phyloP scores from a whole-genome alignment of 768 basidiomycete species.

The Porphyrellus cyaneotinctus region DNA sequence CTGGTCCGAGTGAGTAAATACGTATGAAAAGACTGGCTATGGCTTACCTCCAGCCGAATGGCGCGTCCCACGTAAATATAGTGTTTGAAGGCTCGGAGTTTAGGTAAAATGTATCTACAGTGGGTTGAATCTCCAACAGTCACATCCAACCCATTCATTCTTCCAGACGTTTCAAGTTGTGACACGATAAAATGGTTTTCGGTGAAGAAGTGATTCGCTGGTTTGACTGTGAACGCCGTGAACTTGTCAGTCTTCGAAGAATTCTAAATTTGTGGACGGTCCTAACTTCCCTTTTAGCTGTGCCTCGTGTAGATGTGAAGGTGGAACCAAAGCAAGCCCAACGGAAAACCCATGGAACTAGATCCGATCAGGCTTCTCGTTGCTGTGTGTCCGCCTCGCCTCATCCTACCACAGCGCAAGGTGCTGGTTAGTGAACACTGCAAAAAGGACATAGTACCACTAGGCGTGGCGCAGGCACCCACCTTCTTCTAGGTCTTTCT shows the following conservation, averaged over 20 bases:
- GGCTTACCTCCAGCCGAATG: too few relatives aligned
- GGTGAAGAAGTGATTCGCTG: not conserved
- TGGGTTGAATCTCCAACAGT: too few relatives aligned
- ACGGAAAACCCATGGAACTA: constrained; percentile 1
- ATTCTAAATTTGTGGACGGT: too few relatives aligned
- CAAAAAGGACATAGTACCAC: not conserved
- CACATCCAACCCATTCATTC: too few relatives aligned
- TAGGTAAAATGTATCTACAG: too few relatives aligned
- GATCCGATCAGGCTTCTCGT: constrained; percentile 8
- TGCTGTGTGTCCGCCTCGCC: constrained; percentile 12
- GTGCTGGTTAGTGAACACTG: not conserved
- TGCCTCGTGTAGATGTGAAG: not conserved
- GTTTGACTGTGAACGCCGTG: not conserved
- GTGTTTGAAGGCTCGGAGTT: too few relatives aligned
- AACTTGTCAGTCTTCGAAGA: not conserved
- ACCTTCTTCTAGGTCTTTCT: not conserved
- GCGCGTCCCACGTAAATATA: too few relatives aligned
- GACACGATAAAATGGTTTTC: too few relatives aligned
- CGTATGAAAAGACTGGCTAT: too few relatives aligned
- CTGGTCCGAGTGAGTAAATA: too few relatives aligned
- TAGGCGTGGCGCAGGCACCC: not conserved
- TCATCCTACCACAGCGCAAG: constrained; percentile 9
- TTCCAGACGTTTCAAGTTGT: too few relatives aligned
- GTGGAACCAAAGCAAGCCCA: not conserved
- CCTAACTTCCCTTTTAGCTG: not conserved